Percentiles rank a stretch among this genome's conserved stretches.
phyloP scores from a whole-genome alignment of 1,284 basidiomycete species.

The Rhizopogon hawkerae region DNA sequence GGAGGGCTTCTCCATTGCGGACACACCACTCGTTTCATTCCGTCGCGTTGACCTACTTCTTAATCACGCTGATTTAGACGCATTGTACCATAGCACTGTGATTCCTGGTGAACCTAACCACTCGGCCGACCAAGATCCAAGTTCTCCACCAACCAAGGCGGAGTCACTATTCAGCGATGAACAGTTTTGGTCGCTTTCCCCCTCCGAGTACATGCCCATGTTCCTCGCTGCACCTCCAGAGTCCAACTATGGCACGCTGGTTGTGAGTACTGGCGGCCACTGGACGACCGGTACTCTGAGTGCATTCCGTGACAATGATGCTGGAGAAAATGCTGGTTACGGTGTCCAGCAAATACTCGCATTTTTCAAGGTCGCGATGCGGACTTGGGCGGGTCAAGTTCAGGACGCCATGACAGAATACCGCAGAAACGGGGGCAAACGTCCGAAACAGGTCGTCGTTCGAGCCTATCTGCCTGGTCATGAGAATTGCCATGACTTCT shows the following conservation, averaged over 20 bases:
- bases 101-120: conserved; percentile 5
- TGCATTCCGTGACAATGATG: conserved; percentile 35
- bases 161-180: conserved; percentile 48
- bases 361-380: conserved; percentile 49
- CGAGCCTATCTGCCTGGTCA: conserved; percentile 59
- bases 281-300: conserved; percentile 53
- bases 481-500: conserved; percentile 46
- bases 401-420: conserved; percentile 31
- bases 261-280: conserved; percentile 57
- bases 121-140: conserved; percentile 10
- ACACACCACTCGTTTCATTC: conserved; percentile 56
- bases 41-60: conserved; percentile 54
- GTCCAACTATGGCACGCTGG: conserved; percentile 48
- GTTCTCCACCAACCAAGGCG: conserved; percentile 9
- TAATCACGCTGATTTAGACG: conserved; percentile 39
- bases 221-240: conserved; percentile 40
- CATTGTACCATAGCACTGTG: conserved; percentile 31
- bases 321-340: conserved; percentile 28
- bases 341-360: conserved; percentile 45
- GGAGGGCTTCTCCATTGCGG: conserved; percentile 41
- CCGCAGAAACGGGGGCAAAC: conserved; percentile 20
- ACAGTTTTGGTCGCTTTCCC: conserved; percentile 42
- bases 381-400: conserved; percentile 42
- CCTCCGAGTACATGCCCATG: conserved; percentile 42
- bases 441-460: conserved; percentile 42